These are phyloP conservation scores for Rutstroemia sp. DNA, from an alignment of 2,329 filamentous ascomycete genomes.

Conservation along the genomic window DNA sequence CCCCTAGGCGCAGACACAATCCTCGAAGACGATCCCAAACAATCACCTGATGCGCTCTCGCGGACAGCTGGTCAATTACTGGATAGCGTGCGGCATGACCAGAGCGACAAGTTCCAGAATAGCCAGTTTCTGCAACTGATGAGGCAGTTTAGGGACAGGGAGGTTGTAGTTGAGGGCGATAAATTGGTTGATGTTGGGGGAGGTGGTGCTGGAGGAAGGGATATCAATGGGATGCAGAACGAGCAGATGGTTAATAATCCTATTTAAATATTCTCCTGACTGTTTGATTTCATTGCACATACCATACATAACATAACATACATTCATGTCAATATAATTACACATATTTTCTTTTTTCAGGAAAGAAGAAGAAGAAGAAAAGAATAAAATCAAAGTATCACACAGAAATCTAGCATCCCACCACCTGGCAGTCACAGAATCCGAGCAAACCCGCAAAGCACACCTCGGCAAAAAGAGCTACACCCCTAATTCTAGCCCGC, in stretches of 20 bases:
- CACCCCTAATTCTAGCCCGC: no score
- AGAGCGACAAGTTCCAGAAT: conserved; percentile 67
- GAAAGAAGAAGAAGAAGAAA: no score
- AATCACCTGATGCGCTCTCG: conserved; percentile 54
- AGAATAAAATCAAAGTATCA: no score
- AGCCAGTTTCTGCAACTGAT: conserved; percentile 72
- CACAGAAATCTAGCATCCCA: no score
- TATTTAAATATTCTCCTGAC: not conserved
- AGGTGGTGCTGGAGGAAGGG: not conserved
- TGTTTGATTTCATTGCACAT: not conserved
- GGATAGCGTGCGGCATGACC: conserved; percentile 59
- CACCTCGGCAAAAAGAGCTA: no score
- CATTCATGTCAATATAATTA: not conserved
- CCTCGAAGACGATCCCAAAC: conserved; percentile 24
- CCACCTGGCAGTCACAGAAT: no score
- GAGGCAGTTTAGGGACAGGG: conserved; percentile 63
- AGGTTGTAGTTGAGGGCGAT: conserved; percentile 67
- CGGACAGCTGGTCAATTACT: conserved; percentile 65
- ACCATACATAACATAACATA: not conserved
- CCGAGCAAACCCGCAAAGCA: no score
- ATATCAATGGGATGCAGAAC: not conserved
- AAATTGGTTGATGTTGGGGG: conserved; percentile 41
- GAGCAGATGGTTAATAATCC: not conserved
- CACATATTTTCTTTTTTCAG: no score
- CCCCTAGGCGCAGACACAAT: conserved; percentile 31